Evolutionary conservation across 1,284 basidiomycete species (phyloP).

Genomic region (Sporisorium reilianum): DNA sequence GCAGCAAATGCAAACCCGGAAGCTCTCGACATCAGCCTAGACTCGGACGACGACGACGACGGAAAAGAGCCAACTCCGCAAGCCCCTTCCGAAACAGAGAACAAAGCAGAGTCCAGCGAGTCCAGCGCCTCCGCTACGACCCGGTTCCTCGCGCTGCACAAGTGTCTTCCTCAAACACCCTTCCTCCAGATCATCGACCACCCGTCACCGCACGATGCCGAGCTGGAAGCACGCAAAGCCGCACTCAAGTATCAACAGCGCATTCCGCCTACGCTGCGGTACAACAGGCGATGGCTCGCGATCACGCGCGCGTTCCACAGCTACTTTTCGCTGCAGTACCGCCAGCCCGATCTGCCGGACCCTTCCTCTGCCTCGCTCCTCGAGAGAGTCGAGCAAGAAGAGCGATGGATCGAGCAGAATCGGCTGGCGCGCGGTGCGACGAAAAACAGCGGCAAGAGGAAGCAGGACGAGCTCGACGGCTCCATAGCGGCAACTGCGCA

Average conservation of each 20-base stretch:
- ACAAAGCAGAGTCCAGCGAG: not conserved
- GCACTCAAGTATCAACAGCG: conserved; percentile 23
- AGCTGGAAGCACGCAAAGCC: conserved; percentile 25
- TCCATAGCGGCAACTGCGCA: not conserved
- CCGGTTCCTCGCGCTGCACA: conserved; percentile 90
- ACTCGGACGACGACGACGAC: conserved; percentile 38
- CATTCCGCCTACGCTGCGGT: conserved; percentile 71
- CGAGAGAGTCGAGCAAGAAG: conserved; percentile 70
- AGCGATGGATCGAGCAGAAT: conserved; percentile 74
- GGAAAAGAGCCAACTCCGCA: not conserved
- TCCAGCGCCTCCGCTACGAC: conserved; percentile 72
- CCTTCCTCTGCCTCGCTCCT: conserved; percentile 72
- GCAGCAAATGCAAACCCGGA: conserved; percentile 41
- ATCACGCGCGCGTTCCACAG: conserved; percentile 88
- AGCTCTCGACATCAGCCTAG: conserved; percentile 48
- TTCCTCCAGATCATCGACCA: conserved; percentile 74
- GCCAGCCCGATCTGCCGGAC: conserved; percentile 75
- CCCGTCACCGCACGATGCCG: conserved; percentile 30
- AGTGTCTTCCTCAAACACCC: conserved; percentile 83
- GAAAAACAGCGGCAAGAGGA: conserved; percentile 67
- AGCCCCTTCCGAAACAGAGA: not conserved
- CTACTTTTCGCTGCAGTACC: conserved; percentile 76
- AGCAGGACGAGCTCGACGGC: conserved; percentile 63
- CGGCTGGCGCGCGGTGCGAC: conserved; percentile 74
- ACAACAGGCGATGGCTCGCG: conserved; percentile 89